These are phyloP conservation scores for Penicillium decumbens DNA, from an alignment of 2,329 filamentous ascomycete genomes.

Conservation along the genomic window DNA sequence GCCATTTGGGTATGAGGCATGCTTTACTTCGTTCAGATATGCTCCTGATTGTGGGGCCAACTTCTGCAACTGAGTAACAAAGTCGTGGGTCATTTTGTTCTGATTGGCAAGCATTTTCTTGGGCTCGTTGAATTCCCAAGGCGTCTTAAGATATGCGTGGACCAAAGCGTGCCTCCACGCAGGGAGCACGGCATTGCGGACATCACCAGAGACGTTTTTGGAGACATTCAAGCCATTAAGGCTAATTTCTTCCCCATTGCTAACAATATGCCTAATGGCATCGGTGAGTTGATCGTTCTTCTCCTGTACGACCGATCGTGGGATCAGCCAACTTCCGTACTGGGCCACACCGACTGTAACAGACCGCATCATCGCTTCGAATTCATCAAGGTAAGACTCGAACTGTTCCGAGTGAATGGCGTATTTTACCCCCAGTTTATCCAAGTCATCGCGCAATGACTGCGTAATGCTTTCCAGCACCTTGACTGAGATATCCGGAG, in stretches of 20 bases:
- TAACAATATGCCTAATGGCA: neutral
- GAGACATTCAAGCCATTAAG: conserved; percentile 3
- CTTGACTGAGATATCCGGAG: conserved; percentile 1
- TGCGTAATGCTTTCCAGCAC: conserved; percentile 1
- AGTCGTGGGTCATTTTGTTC: conserved; percentile 3
- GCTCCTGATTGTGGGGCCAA: conserved; percentile 6
- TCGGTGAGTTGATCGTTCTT: conserved; percentile 3
- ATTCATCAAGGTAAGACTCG: conserved; percentile 8
- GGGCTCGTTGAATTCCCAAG: conserved; percentile 7
- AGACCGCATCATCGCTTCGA: neutral
- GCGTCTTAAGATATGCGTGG: conserved; percentile 5
- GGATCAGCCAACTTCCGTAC: conserved; percentile 9
- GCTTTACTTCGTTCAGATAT: conserved; percentile 7
- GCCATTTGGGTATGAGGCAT: neutral
- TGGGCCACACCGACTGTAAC: conserved; percentile 2
- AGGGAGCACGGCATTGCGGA: conserved; percentile 5
- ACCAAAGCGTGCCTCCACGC: conserved; percentile 4
- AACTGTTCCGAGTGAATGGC: conserved; percentile 2
- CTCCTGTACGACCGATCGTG: neutral
- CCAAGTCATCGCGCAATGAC: conserved; percentile 4
- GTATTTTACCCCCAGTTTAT: conserved; percentile 8
- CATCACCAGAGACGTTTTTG: conserved; percentile 2
- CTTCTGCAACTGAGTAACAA: neutral
- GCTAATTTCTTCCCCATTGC: conserved; percentile 1
- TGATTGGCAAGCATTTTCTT: conserved; percentile 1